A percentile compares a stretch with the other conserved stretches of the same genome.
phyloP scores from a whole-genome alignment of 31 red algal species.

The Bonnemaisonia californica region DNA sequence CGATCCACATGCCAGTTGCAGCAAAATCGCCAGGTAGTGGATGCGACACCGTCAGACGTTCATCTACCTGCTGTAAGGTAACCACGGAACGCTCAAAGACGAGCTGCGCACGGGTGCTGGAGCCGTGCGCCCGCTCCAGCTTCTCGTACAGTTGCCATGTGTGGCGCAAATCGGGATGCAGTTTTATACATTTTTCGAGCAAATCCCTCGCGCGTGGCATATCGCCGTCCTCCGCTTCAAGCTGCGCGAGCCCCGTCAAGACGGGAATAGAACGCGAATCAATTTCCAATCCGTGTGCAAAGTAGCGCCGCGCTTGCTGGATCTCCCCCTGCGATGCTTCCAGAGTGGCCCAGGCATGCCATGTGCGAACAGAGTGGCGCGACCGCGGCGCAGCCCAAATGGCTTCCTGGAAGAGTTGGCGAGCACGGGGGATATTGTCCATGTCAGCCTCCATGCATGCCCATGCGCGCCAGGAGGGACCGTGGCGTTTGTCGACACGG shows the following conservation, averaged over 20 bases:
- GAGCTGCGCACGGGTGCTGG: slow-evolving; percentile 35
- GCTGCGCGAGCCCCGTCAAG: slow-evolving; percentile 39
- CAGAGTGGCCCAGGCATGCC: slow-evolving; percentile 77
- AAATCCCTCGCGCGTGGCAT: slow-evolving; percentile 50
- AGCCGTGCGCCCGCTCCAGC: slow-evolving; percentile 64
- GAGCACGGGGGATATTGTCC: slow-evolving; percentile 45
- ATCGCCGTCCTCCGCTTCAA: slow-evolving; percentile 66
- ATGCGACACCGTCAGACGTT: slow-evolving; percentile 55
- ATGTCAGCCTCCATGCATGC: slow-evolving; percentile 53
- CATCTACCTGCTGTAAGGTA: slow-evolving; percentile 15
- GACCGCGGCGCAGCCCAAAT: slow-evolving; percentile 64
- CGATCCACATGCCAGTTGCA: slow-evolving; percentile 68
- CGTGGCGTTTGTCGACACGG: slow-evolving; percentile 31
- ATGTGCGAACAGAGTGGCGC: slow-evolving; percentile 42
- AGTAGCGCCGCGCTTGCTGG: slow-evolving; percentile 50
- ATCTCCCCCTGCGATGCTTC: slow-evolving; percentile 46
- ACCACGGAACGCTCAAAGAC: slow-evolving; percentile 51
- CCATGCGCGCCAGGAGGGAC: slow-evolving; percentile 86
- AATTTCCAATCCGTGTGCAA: slow-evolving; percentile 57
- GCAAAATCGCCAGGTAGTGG: slow-evolving; percentile 83
- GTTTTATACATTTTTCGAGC: slow-evolving; percentile 64
- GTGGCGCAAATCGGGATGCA: slow-evolving; percentile 27
- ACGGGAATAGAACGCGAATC: slow-evolving; percentile 31
- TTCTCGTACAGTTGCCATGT: slow-evolving; percentile 81
- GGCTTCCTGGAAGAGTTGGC: slow-evolving; percentile 75